Percentiles rank a stretch among this genome's conserved stretches.
These are phyloP conservation scores for Musa acuminata DNA, from an alignment of 176 grass and related monocot species.

Conservation along the genomic window DNA sequence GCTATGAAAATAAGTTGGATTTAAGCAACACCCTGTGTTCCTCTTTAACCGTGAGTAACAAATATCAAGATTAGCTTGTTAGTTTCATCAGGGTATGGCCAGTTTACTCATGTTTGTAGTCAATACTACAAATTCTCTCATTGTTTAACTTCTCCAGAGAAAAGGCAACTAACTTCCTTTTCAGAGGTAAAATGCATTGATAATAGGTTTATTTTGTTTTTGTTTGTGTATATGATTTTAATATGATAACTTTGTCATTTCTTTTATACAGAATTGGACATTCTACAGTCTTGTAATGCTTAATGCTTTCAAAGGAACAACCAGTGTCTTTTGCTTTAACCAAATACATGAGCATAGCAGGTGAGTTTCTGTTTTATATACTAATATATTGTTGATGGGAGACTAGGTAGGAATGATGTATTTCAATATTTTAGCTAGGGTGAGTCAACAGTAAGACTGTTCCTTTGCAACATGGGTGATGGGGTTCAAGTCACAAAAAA, in stretches of 20 bases:
- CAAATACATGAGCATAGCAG: neutral
- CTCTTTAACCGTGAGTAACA: too few relatives aligned
- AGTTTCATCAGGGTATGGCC: neutral
- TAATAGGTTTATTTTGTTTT: neutral
- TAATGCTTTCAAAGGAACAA: neutral
- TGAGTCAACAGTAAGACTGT: too few relatives aligned
- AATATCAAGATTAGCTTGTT: neutral
- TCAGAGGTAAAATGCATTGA: neutral
- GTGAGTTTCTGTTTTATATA: neutral
- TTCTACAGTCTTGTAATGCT: neutral
- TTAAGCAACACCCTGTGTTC: neutral
- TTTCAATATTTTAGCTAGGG: too few relatives aligned
- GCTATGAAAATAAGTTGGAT: neutral
- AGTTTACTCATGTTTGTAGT: neutral
- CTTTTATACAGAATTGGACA: neutral
- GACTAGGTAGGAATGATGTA: neutral
- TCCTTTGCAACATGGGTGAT: too few relatives aligned
- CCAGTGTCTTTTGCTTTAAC: neutral
- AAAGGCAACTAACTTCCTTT: neutral
- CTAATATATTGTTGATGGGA: neutral
- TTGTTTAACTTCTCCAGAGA: neutral
- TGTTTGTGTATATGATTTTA: neutral
- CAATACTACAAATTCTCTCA: neutral
- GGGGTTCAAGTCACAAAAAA: too few relatives aligned
- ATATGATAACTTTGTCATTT: neutral